phyloP scores from a whole-genome alignment of 108 stramenopile genomes.

The Skeletonema marinoi region DNA sequence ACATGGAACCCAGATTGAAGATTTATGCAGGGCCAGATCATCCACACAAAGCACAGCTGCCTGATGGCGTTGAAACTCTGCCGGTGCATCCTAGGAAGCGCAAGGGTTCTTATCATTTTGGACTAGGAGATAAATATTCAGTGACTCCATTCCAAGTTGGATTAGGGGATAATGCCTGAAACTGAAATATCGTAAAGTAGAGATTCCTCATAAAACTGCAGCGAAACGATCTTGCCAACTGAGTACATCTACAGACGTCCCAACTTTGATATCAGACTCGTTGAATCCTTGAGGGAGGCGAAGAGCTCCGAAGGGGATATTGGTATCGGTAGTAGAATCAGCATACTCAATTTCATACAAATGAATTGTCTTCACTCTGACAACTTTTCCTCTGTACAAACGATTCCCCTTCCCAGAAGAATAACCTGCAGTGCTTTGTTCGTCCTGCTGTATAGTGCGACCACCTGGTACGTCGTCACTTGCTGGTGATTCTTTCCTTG shows the following conservation, averaged over 20 bases:
- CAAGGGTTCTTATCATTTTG: conserved; percentile 71
- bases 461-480: background rate
- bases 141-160: conserved; percentile 39
- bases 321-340: conserved; percentile 19
- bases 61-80: conserved; percentile 30
- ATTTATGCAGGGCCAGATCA: conserved; percentile 85
- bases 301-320: conserved; percentile 20
- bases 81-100: conserved; percentile 54
- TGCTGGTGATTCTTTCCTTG: background rate
- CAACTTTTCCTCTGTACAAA: conserved; percentile 17
- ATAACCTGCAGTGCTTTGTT: background rate
- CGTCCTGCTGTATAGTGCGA: background rate
- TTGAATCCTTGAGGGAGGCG: background rate
- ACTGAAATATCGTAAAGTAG: background rate
- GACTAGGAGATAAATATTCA: conserved; percentile 53
- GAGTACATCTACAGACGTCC: conserved; percentile 21
- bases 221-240: conserved; percentile 28
- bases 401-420: conserved; percentile 23
- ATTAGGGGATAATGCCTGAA: background rate
- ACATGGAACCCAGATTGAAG: conserved; percentile 79
- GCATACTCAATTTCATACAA: conserved; percentile 28
- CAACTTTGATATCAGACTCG: conserved; percentile 10
- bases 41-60: conserved; percentile 82
- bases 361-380: conserved; percentile 16
- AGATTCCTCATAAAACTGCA: background rate